Percentiles rank a stretch among this genome's conserved stretches.
phyloP scores from a whole-genome alignment of 805 yeast genomes.

The Candida qinlingensis region DNA sequence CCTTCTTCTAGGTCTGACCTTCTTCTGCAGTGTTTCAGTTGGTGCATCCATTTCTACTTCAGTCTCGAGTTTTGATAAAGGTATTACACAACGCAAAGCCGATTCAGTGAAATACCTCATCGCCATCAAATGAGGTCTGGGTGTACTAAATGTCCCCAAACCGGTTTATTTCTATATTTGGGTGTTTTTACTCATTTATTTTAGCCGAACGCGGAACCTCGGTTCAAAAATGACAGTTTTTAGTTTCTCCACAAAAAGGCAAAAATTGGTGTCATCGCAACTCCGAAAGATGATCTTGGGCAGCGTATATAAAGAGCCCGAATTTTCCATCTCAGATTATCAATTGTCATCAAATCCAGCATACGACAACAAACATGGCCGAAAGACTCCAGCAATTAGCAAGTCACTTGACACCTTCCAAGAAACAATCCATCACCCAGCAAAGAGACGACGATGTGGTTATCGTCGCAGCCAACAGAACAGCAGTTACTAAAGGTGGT shows the following conservation, averaged over 20 bases:
- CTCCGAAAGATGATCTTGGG: not conserved
- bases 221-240: not conserved
- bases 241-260: conserved; percentile 2
- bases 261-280: not conserved
- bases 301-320: not conserved
- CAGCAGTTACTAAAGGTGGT: conserved; percentile 85
- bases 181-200: not conserved
- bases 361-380: conserved; percentile 1
- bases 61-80: too few species aligned
- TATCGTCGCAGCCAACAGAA: conserved; percentile 83
- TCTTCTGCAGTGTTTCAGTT: not conserved
- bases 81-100: too few species aligned
- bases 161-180: too few species aligned
- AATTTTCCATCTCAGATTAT: too few species aligned
- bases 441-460: conserved; percentile 68
- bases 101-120: too few species aligned
- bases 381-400: conserved; percentile 32
- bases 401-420: conserved; percentile 24
- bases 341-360: too few species aligned
- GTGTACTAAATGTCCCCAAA: too few species aligned
- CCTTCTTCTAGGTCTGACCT: not conserved
- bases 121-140: too few species aligned
- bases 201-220: not conserved
- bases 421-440: conserved; percentile 7
- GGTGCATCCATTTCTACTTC: not conserved